Base-by-base conservation (phyloP, 441 rosid species). In the Adansonia rubrostipa region DNA sequence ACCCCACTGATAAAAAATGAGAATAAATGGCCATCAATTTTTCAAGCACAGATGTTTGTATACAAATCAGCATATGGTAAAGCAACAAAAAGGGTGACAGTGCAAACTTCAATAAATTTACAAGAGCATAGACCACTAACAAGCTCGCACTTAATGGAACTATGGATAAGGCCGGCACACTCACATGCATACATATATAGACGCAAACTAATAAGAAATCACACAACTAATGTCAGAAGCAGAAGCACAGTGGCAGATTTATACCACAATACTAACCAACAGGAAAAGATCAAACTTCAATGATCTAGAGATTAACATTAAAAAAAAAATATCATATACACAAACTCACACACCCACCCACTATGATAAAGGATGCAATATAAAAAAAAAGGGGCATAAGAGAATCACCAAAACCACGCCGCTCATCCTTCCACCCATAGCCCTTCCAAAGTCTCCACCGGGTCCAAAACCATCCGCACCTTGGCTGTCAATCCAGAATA, bases 371-470 rank as follows among this genome's bases (percentile, higher is more conserved):
- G 54, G 9, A 71, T 40, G n/a, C 33, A 33, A 47, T n/a, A 36
- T 24, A 61, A 24, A 9, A 77, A 76, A 40, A 62, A 24, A 54
- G 24, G 47, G 44, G 78, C 8, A 24, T 47, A 79, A 75, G 85
- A 87, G 58, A 84, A 83, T 91, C 84, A 97, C 98, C 99, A 79
- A 92, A 94, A 86, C 99, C 97, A 86, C 98, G 98, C 48, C 97
- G 96, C 97, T 94, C 89, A 90, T 90, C 85, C 99, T 89, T 74
- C 98, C 98, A 80, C 75, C 88, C 92, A 90, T 87, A 66, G 94
- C 98, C 93, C 99, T 89, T 67, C 97, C 97, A 74, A 89, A 95
- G 79, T 98, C 98, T 89, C 98, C 91, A 76, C 99, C 98, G 79
- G 91, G 79, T 72, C 74, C 74, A 51, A 71, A 71, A 71, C 61